These are phyloP conservation scores for Canavalia gladiata DNA, from an alignment of 306 rosid genomes.

Conservation along the genomic window DNA sequence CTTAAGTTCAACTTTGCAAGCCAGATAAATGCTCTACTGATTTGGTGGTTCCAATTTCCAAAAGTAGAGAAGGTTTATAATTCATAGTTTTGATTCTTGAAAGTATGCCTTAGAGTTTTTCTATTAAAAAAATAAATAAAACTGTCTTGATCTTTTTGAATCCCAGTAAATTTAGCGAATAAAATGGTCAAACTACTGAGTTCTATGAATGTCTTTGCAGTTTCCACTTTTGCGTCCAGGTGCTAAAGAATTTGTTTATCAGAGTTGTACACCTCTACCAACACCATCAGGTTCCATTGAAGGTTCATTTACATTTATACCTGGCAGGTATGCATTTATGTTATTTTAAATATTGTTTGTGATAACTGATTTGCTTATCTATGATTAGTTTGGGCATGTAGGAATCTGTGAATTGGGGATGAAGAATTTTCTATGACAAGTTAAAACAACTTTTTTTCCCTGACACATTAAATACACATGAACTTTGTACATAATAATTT, in stretches of 20 bases:
- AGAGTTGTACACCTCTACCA: slow-evolving; percentile 70
- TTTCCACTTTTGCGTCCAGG: slow-evolving; percentile 80
- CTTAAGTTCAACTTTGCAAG: slow-evolving; percentile 12
- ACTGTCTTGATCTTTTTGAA: slow-evolving; percentile 24
- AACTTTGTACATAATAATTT: neutral
- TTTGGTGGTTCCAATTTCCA: slow-evolving; percentile 34
- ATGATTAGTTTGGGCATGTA: slow-evolving; percentile 1
- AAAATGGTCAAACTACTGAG: slow-evolving; percentile 9
- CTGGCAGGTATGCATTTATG: slow-evolving; percentile 79
- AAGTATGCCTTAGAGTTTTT: slow-evolving; percentile 23
- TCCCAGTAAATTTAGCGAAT: slow-evolving; percentile 1
- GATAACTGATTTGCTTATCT: slow-evolving; percentile 31
- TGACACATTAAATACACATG: neutral
- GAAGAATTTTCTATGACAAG: neutral
- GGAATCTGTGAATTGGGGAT: slow-evolving; percentile 22
- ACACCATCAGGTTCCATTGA: slow-evolving; percentile 76
- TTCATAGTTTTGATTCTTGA: slow-evolving; percentile 10
- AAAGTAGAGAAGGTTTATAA: slow-evolving; percentile 1
- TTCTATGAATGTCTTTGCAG: slow-evolving; percentile 61
- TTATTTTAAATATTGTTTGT: neutral
- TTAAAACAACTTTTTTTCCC: neutral
- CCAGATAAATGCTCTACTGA: slow-evolving; percentile 19
- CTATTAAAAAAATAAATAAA: neutral
- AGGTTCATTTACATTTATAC: slow-evolving; percentile 91
- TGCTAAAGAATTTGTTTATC: slow-evolving; percentile 75